A percentile compares a stretch with the other conserved stretches of the same genome.
phyloP scores from a whole-genome alignment of 495 filamentous ascomycete species.

The Corynascus novoguineensis region DNA sequence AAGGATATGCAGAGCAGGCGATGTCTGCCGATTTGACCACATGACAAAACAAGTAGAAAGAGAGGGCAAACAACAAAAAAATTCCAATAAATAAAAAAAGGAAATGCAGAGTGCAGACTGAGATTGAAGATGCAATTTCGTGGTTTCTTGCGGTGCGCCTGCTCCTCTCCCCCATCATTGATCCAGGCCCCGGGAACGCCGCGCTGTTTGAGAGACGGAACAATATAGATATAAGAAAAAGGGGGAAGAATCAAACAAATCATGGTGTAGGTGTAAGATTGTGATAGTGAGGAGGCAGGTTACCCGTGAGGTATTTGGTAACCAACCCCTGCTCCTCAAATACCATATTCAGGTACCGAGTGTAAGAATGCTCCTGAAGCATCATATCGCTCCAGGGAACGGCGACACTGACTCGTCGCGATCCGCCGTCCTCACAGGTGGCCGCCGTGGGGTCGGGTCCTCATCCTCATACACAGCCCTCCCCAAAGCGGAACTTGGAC shows the following conservation, averaged over 20 bases:
- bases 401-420: conserved; percentile 19
- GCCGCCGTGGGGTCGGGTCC: conserved; percentile 29
- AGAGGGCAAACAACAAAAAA: background rate
- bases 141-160: background rate
- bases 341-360: background rate
- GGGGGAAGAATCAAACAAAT: background rate
- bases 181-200: background rate
- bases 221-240: background rate
- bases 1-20: too few relatives aligned
- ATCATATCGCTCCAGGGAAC: conserved; percentile 15
- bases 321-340: background rate
- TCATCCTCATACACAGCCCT: conserved; percentile 18
- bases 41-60: too few relatives aligned
- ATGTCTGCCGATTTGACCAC: too few relatives aligned
- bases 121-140: background rate
- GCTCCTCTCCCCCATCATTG: background rate
- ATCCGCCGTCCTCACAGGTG: conserved; percentile 15
- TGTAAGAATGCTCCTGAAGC: background rate
- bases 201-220: background rate
- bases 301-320: background rate
- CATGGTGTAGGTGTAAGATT: background rate
- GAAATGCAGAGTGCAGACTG: background rate
- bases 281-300: background rate
- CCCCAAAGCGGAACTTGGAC: conserved; percentile 15
- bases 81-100: conserved; percentile 8